phyloP scores from a whole-genome alignment of 352 stramenopile genomes.

The Globisporangium echinulatum region DNA sequence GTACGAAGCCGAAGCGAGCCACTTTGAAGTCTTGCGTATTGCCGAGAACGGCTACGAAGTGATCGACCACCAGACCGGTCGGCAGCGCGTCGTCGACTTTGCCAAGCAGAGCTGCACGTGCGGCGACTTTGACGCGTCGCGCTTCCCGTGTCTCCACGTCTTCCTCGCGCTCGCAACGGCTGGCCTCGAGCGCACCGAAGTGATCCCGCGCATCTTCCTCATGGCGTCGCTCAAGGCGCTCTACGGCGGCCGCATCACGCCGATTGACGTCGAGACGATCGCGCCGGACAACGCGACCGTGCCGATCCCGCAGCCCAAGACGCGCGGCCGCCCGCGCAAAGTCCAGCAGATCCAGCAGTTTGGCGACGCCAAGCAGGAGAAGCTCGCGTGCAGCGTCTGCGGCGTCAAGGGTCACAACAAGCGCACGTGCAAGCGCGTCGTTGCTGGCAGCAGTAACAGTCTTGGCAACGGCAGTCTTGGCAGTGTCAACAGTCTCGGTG shows the following conservation, averaged over 20 bases:
- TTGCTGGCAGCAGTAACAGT: not conserved
- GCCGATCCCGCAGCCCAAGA: constrained; percentile 47
- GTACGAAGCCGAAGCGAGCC: constrained; percentile 52
- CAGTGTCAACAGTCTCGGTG: not conserved
- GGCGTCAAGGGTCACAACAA: constrained; percentile 84
- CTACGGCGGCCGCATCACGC: constrained; percentile 63
- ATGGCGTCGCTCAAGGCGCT: constrained; percentile 74
- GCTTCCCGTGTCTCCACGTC: constrained; percentile 75
- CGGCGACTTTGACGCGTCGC: constrained; percentile 64
- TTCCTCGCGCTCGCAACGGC: constrained; percentile 63
- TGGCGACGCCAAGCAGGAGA: constrained; percentile 57
- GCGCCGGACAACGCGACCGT: constrained; percentile 47
- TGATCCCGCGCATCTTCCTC: constrained; percentile 76
- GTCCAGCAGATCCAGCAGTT: constrained; percentile 80
- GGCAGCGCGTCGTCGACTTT: constrained; percentile 70
- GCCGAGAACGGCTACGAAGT: constrained; percentile 70
- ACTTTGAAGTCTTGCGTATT: constrained; percentile 62
- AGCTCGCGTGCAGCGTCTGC: constrained; percentile 72
- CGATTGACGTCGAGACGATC: constrained; percentile 77
- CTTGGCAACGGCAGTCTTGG: not conserved
- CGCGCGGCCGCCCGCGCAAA: constrained; percentile 60
- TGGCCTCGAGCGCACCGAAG: constrained; percentile 53
- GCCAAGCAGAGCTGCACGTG: constrained; percentile 68
- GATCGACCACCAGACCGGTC: constrained; percentile 58
- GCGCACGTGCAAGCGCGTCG: constrained; percentile 63